Base-by-base conservation (phyloP, 1,284 basidiomycete genomes). In the Ustilago nuda region DNA sequence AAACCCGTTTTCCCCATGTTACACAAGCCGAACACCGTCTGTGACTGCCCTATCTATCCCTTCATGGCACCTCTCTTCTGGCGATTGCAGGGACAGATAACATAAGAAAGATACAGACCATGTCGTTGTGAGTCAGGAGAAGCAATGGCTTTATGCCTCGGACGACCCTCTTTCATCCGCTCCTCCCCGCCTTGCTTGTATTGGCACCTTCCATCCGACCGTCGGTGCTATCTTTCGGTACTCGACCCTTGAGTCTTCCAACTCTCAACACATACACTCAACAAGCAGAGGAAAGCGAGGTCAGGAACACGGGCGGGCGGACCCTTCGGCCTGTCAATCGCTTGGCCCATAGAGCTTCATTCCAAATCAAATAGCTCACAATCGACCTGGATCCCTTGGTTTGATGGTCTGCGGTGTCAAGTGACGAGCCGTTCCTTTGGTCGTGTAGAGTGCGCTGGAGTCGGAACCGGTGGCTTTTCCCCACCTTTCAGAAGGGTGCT, bases 101-200 rank as follows among this genome's bases (percentile, higher is more conserved):
- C 23, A 27, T 27, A 27, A 27, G 23, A 27, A 27, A 27, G 23
- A 27, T 27, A 27, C 23, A 27, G 23, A 27, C 23, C 23, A 27
- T 27, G 23, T 27, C 23, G 23, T 27, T 27, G 23, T 27, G 23
- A 27, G 23, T 27, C 23, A 27, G 23, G 23, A 27, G 23, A 27
- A 2, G 19, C 48, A 13, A 27, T 27, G 23, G 23, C 48, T 13
- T 27, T 32, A 39, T 46, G 62, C 53, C 60, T 70, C 67, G 61
- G 67, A 61, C 27, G 57, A 61, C 39, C 27, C 53, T 64, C 48
- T 61, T 70, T 57, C 67, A 60, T 64, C 43, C 67, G 66, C 58
- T 37, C 61, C 50, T 30, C 46, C 23, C 57, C 53, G 33, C 46
- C 27, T 17, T n/a, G 19, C 23, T 45, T 52, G 53, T 64, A 61